Conservation (phyloP, 768 basidiomycete genomes). For the Coprinellus micaceus region DNA sequence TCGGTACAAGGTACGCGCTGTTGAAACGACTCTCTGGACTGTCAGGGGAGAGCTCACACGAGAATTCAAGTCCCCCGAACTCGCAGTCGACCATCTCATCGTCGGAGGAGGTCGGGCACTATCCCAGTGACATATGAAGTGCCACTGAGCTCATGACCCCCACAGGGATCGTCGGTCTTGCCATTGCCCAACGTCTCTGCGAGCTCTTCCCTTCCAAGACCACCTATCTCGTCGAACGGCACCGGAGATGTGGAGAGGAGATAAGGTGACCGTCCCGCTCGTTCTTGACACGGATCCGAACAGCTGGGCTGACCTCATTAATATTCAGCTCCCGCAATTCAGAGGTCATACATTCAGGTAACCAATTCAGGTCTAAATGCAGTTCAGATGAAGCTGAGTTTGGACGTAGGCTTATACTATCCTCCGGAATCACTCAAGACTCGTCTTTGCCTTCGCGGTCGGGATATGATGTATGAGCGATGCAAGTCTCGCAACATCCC, state of each 20-base stretch:
- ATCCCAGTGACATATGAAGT: not conserved
- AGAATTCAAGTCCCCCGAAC: constrained; percentile 54
- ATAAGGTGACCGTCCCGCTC: constrained; percentile 51
- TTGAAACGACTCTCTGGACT: not conserved
- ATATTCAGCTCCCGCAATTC: constrained; percentile 79
- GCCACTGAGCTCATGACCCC: not conserved
- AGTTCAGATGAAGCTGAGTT: not conserved
- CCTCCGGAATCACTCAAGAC: constrained; percentile 83
- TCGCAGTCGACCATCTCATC: constrained; percentile 76
- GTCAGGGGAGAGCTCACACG: not conserved
- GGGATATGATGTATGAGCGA: constrained; percentile 76
- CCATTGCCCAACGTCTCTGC: constrained; percentile 73
- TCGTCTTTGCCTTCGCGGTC: constrained; percentile 78
- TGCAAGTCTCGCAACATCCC: constrained; percentile 65
- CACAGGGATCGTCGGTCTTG: constrained; percentile 81
- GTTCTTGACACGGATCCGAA: not conserved
- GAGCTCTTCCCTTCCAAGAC: constrained; percentile 61
- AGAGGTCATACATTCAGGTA: constrained; percentile 91
- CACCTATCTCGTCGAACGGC: constrained; percentile 80
- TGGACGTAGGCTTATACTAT: constrained; percentile 70
- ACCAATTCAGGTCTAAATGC: constrained; percentile 3
- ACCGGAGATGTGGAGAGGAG: constrained; percentile 74
- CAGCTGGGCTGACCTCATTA: not conserved
- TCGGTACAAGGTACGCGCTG: constrained; percentile 53
- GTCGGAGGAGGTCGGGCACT: constrained; percentile 73